Evolutionary conservation across 1,284 basidiomycete genomes (phyloP).

Genomic region (Ustilago tritici): DNA sequence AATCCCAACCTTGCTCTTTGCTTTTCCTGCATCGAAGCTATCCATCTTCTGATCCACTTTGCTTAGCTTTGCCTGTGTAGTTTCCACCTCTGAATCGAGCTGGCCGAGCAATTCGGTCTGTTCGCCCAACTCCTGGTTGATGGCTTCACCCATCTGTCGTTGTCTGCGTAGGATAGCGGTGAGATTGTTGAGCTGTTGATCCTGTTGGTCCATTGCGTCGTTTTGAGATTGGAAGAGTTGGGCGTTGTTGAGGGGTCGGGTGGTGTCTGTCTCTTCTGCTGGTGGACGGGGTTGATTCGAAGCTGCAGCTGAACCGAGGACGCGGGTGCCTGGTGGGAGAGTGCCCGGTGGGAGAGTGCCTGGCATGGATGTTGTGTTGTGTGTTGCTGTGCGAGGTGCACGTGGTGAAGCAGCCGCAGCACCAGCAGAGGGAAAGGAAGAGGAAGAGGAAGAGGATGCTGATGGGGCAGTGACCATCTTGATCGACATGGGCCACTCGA

Average conservation of each 20-base stretch:
- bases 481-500: constrained; percentile 77
- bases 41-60: constrained; percentile 82
- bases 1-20: constrained; percentile 28
- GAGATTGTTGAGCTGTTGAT: constrained; percentile 81
- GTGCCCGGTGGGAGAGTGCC: constrained; percentile 29
- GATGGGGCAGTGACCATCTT: constrained; percentile 26
- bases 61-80: constrained; percentile 81
- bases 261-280: constrained; percentile 84
- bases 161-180: constrained; percentile 87
- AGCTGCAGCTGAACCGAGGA: constrained; percentile 22
- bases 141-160: constrained; percentile 86
- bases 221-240: constrained; percentile 85
- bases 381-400: constrained; percentile 4
- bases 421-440: constrained; percentile 4
- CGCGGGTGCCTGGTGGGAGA: constrained; percentile 19
- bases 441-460: not conserved
- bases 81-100: constrained; percentile 80
- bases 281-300: constrained; percentile 56
- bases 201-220: constrained; percentile 84
- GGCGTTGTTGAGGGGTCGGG: constrained; percentile 85
- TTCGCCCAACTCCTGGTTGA: constrained; percentile 82
- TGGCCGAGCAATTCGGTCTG: constrained; percentile 90
- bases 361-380: constrained; percentile 18
- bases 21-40: constrained; percentile 44
- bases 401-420: not conserved